Evolutionary conservation across 2,329 filamentous ascomycete genomes (phyloP).

Genomic region (Geosmithia flava): DNA sequence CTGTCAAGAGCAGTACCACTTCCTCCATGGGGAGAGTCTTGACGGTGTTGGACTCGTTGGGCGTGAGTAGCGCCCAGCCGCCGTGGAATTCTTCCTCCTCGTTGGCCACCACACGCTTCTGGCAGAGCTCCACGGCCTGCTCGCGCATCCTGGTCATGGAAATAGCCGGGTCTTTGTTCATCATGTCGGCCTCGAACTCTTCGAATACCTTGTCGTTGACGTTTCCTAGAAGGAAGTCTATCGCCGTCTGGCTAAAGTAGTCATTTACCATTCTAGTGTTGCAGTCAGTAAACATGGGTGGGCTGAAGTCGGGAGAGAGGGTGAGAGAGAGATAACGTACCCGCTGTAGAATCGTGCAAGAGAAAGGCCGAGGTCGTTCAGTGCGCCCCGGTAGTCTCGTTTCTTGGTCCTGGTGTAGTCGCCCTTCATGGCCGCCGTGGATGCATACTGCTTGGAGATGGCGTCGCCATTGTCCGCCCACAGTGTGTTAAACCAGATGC

Average conservation of each 20-base stretch:
- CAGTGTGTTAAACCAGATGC: conserved; percentile 86
- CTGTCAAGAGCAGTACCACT: conserved; percentile 75
- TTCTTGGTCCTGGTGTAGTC: conserved; percentile 90
- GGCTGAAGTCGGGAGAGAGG: neutral
- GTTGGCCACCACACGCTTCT: conserved; percentile 75
- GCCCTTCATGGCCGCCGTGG: conserved; percentile 89
- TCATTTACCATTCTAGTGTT: conserved; percentile 81
- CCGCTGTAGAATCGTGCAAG: conserved; percentile 63
- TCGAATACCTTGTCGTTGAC: conserved; percentile 77
- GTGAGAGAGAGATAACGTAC: conserved; percentile 23
- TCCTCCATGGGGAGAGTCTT: conserved; percentile 72
- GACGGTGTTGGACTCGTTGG: conserved; percentile 57
- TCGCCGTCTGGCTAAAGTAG: conserved; percentile 89
- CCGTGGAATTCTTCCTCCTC: conserved; percentile 74
- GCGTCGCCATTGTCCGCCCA: conserved; percentile 98
- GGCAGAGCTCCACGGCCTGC: conserved; percentile 79
- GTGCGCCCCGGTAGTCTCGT: conserved; percentile 77
- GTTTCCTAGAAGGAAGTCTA: conserved; percentile 88
- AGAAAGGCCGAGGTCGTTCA: conserved; percentile 85
- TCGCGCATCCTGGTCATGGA: conserved; percentile 76
- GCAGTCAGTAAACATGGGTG: conserved; percentile 4
- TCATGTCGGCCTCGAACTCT: conserved; percentile 90
- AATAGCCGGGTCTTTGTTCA: conserved; percentile 81
- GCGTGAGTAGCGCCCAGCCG: conserved; percentile 81
- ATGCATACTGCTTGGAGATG: conserved; percentile 90